A percentile compares a stretch with the other conserved stretches of the same genome.
Conservation (phyloP, 768 basidiomycete species). For the Mycena albidolilacea region DNA sequence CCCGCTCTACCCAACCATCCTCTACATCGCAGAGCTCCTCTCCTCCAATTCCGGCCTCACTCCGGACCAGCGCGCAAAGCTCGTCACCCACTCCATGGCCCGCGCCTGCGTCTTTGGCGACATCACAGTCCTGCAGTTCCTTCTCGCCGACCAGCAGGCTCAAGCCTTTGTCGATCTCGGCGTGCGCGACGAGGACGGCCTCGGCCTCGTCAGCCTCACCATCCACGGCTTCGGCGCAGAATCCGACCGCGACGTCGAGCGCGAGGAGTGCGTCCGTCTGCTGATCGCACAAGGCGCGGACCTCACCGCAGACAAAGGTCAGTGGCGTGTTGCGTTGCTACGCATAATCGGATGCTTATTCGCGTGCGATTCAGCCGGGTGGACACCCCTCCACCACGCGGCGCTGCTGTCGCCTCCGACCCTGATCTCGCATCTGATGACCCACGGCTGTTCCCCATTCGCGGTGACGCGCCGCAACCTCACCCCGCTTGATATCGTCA, state of each 20-base stretch:
- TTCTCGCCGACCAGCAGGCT: slow-evolving; percentile 77
- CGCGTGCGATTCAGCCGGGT: slow-evolving; percentile 74
- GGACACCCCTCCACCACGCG: slow-evolving; percentile 96
- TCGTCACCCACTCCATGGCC: slow-evolving; percentile 80
- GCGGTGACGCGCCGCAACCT: slow-evolving; percentile 83
- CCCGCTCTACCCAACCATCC: slow-evolving; percentile 80
- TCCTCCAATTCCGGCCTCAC: slow-evolving; percentile 77
- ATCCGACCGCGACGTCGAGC: slow-evolving; percentile 87
- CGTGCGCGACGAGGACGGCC: slow-evolving; percentile 87
- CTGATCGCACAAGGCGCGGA: slow-evolving; percentile 86
- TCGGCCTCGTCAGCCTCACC: slow-evolving; percentile 81
- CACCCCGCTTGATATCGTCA: slow-evolving; percentile 91
- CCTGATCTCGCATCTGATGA: slow-evolving; percentile 92
- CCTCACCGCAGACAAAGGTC: slow-evolving; percentile 76
- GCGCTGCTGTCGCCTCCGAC: slow-evolving; percentile 91
- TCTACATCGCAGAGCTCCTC: slow-evolving; percentile 74
- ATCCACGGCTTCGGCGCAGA: slow-evolving; percentile 90
- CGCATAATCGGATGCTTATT: slow-evolving; percentile 15
- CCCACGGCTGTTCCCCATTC: slow-evolving; percentile 90
- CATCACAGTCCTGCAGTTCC: slow-evolving; percentile 76
- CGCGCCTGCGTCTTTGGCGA: slow-evolving; percentile 88
- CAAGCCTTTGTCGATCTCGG: slow-evolving; percentile 78
- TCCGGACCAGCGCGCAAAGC: slow-evolving; percentile 75
- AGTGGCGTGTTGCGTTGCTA: slow-evolving; percentile 39
- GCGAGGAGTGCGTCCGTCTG: slow-evolving; percentile 90